Conservation (phyloP, 129 eudicot genomes). For the Artemisia annua region DNA sequence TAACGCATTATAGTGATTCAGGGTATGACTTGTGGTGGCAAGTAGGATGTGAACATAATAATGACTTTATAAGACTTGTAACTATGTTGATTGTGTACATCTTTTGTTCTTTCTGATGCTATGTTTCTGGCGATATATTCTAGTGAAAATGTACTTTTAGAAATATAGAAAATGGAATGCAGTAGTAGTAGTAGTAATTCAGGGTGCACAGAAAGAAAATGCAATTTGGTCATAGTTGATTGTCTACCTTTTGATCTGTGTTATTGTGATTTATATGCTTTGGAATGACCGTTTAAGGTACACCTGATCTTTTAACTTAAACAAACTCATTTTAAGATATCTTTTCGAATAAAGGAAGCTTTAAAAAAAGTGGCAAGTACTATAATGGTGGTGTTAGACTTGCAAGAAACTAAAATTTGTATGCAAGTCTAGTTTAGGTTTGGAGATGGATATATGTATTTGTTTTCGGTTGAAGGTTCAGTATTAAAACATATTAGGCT, state of each 20-base stretch:
- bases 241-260: background rate
- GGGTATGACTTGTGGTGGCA: background rate
- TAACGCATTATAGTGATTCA: background rate
- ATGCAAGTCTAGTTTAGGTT: background rate
- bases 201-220: slow-evolving; percentile 36
- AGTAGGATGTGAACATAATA: background rate
- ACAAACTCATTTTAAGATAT: too few relatives aligned
- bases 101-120: background rate
- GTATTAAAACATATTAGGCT: background rate
- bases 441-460: background rate
- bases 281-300: too few relatives aligned
- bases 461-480: background rate
- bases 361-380: too few relatives aligned
- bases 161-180: background rate
- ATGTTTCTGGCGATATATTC: background rate
- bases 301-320: too few relatives aligned
- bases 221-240: background rate
- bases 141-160: too few relatives aligned
- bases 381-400: too few relatives aligned
- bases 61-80: background rate
- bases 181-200: slow-evolving; percentile 1
- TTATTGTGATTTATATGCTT: too few relatives aligned
- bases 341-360: too few relatives aligned
- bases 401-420: background rate
- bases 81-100: background rate